Conservation (phyloP, 1,284 basidiomycete genomes). For the Ganoderma multipileum region DNA sequence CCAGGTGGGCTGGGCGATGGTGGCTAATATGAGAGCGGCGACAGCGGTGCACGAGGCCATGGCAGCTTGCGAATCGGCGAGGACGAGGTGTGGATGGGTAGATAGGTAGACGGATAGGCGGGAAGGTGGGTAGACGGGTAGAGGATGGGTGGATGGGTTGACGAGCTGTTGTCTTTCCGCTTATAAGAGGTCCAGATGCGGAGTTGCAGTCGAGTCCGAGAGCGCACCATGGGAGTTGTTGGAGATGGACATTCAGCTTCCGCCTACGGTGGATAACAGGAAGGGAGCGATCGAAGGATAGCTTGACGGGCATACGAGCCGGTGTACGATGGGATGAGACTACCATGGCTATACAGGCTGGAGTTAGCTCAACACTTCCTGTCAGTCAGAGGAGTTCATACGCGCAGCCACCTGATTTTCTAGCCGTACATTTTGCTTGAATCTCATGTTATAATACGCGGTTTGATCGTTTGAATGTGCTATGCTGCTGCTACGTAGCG, state of each 20-base stretch:
- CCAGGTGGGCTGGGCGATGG: not conserved
- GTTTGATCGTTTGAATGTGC: not conserved
- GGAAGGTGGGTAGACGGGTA: no score
- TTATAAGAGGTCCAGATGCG: not conserved
- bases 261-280: not conserved
- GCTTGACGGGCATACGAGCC: not conserved
- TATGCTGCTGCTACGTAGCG: not conserved
- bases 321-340: not conserved
- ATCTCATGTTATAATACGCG: not conserved
- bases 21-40: not conserved
- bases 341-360: no score
- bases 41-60: not conserved
- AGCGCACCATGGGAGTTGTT: not conserved
- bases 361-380: no score
- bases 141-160: not conserved
- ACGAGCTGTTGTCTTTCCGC: not conserved
- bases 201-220: not conserved
- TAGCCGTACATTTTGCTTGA: not conserved
- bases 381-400: no score
- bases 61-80: not conserved
- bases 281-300: not conserved
- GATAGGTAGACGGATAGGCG: no score
- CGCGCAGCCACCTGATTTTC: no score
- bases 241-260: not conserved
- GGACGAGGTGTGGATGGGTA: not conserved